Conservation (phyloP, 176 grass and related monocot genomes). For the Stipa capillata region DNA sequence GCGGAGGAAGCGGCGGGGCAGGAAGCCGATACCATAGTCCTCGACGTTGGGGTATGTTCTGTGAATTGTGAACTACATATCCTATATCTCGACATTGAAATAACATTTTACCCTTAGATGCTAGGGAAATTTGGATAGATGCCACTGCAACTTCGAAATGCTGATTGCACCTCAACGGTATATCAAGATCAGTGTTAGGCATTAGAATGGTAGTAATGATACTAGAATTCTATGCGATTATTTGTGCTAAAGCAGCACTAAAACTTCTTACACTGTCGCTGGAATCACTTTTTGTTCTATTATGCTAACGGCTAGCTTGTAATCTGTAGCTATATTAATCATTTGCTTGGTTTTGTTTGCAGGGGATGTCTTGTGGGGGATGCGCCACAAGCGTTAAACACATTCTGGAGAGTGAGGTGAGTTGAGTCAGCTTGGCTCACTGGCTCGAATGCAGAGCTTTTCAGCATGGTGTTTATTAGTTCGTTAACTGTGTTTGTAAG, state of each 20-base stretch:
- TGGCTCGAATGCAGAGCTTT: background rate
- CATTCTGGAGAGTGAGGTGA: constrained; percentile 89
- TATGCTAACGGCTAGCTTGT: background rate
- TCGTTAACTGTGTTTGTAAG: background rate
- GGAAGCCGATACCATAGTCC: constrained; percentile 63
- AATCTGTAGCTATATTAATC: background rate
- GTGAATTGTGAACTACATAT: background rate
- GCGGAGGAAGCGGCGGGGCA: constrained; percentile 38
- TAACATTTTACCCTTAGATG: background rate
- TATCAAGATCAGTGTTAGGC: background rate
- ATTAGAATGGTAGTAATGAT: background rate
- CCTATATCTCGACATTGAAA: background rate
- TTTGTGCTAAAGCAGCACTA: background rate
- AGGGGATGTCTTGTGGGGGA: constrained; percentile 97
- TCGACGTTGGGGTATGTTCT: constrained; percentile 78
- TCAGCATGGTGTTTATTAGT: background rate
- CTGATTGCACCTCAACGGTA: background rate
- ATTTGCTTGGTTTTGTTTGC: constrained; percentile 24
- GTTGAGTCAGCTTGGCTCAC: background rate
- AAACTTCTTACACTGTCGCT: background rate
- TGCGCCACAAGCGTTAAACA: constrained; percentile 88
- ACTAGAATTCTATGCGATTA: background rate
- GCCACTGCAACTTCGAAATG: no score
- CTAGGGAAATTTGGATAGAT: no score
- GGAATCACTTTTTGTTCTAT: background rate